Percentiles rank a stretch among this genome's conserved stretches.
Evolutionary conservation across 805 yeast genomes (phyloP).

Genomic region (Kurtzmaniella cleridarum): DNA sequence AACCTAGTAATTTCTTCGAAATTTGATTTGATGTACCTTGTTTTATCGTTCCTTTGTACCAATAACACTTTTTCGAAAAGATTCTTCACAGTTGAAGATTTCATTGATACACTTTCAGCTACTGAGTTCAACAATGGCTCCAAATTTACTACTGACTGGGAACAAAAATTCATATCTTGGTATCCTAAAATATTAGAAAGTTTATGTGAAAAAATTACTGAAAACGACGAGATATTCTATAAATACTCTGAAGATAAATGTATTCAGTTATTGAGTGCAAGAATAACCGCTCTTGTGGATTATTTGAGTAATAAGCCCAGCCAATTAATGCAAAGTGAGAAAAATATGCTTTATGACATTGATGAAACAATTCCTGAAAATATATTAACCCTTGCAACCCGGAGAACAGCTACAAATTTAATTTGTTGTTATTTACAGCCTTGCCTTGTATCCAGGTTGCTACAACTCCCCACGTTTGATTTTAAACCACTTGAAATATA

Average conservation of each 20-base stretch:
- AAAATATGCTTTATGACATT: conserved; percentile 1
- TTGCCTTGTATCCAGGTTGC: conserved; percentile 19
- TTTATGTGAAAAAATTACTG: conserved; percentile 27
- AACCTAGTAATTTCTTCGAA: conserved; percentile 35
- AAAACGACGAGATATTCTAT: conserved; percentile 29
- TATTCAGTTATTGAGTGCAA: conserved; percentile 25
- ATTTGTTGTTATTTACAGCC: conserved; percentile 36
- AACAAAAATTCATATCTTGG: conserved; percentile 19
- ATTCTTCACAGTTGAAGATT: conserved; percentile 38
- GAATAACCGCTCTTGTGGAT: too few species aligned
- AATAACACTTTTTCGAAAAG: conserved; percentile 20
- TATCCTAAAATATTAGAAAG: conserved; percentile 3
- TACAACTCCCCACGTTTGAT: conserved; percentile 12
- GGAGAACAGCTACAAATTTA: conserved; percentile 41
- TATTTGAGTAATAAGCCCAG: neutral
- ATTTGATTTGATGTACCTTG: conserved; percentile 35
- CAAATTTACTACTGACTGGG: conserved; percentile 22
- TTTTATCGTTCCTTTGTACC: conserved; percentile 30
- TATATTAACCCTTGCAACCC: conserved; percentile 29
- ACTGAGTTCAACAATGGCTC: conserved; percentile 16
- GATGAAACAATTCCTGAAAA: conserved; percentile 19
- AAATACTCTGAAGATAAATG: conserved; percentile 39
- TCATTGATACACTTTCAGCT: conserved; percentile 29
- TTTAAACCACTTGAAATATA: conserved; percentile 16
- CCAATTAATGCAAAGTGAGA: neutral